Evolutionary conservation across 345 rosid genomes (phyloP).

Genomic region (Citrus cavaleriei): DNA sequence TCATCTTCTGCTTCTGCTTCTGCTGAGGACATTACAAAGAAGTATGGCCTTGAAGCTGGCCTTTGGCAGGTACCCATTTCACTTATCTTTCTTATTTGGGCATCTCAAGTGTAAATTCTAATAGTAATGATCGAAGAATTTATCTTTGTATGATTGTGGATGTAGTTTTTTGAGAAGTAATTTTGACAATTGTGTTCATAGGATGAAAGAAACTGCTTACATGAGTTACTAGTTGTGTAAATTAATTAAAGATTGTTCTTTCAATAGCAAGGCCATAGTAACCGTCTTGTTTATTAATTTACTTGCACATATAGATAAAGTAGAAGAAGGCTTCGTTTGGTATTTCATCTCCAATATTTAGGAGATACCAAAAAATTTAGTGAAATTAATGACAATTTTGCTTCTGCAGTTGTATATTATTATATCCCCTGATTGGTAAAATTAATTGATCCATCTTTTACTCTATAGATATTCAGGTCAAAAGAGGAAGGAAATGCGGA

Average conservation of each 20-base stretch:
- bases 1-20: constrained; percentile 28
- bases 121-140: neutral
- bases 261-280: neutral
- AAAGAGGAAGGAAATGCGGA: constrained; percentile 49
- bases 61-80: constrained; percentile 69
- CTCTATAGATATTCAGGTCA: constrained; percentile 63
- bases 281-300: neutral
- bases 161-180: too few species aligned
- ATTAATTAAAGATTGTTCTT: neutral
- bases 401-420: neutral
- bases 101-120: neutral
- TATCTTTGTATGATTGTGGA: neutral
- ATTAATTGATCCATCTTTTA: neutral
- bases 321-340: too few species aligned
- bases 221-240: neutral
- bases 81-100: neutral
- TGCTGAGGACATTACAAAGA: constrained; percentile 69
- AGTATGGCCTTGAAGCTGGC: constrained; percentile 91
- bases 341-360: too few species aligned
- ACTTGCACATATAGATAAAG: neutral
- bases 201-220: neutral
- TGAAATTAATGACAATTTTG: neutral
- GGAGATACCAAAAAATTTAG: too few species aligned
- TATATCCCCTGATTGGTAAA: neutral
- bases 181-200: neutral